Percentiles rank a stretch among this genome's conserved stretches.
phyloP scores from a whole-genome alignment of 2,329 filamentous ascomycete genomes.

The Hymenoscyphus fraxineus region DNA sequence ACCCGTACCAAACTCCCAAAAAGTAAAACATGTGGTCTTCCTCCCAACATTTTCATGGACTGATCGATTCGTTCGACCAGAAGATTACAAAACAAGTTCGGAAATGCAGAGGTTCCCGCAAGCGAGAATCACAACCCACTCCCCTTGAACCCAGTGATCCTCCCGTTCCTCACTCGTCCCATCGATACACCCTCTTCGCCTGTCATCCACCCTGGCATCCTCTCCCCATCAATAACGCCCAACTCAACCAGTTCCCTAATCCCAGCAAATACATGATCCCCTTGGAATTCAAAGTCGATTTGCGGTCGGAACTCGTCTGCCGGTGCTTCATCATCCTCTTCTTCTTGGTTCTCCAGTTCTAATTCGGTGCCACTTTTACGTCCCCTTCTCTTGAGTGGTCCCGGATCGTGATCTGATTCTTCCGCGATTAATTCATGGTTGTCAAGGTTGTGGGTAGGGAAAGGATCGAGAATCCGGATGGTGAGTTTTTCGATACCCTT shows the following conservation, averaged over 20 bases:
- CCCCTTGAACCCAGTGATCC: constrained; percentile 41
- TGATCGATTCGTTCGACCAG: no score
- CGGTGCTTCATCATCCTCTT: constrained; percentile 32
- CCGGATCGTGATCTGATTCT: constrained; percentile 29
- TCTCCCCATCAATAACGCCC: constrained; percentile 69
- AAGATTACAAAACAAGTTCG: no score
- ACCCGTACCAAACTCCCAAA: no score
- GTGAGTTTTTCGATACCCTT: constrained; percentile 61
- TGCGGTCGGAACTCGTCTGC: constrained; percentile 50
- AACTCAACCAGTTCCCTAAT: constrained; percentile 73
- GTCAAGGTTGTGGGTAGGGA: constrained; percentile 36
- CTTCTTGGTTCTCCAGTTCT: constrained; percentile 28
- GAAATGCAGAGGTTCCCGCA: no score
- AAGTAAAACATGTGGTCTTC: no score
- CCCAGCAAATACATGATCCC: constrained; percentile 76
- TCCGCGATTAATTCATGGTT: constrained; percentile 29
- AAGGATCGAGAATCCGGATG: constrained; percentile 56
- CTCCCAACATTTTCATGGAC: no score
- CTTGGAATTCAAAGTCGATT: constrained; percentile 66
- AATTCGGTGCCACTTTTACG: constrained; percentile 28
- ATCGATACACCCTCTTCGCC: constrained; percentile 78
- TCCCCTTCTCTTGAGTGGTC: constrained; percentile 25
- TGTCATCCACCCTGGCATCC: constrained; percentile 88
- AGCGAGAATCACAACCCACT: background rate
- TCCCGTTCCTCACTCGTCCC: constrained; percentile 64